Evolutionary conservation across 2,329 filamentous ascomycete species (phyloP).

Genomic region (Trichothecium sympodiale): DNA sequence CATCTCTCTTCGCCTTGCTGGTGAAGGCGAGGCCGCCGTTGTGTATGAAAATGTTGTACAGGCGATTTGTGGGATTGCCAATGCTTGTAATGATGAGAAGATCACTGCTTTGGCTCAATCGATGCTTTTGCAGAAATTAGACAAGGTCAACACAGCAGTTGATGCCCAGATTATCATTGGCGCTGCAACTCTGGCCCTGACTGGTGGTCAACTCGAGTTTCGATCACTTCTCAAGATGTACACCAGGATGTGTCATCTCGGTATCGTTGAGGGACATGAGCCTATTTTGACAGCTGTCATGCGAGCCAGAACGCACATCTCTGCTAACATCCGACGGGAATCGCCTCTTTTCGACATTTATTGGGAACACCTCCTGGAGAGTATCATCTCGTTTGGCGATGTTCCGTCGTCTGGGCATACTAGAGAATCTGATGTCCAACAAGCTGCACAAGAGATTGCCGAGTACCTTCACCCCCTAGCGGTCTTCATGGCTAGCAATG

Average conservation of each 20-base stretch:
- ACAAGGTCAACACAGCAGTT: constrained; percentile 67
- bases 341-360: constrained; percentile 77
- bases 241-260: constrained; percentile 61
- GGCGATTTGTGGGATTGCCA: constrained; percentile 84
- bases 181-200: constrained; percentile 65
- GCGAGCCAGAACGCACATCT: constrained; percentile 70
- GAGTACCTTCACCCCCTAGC: constrained; percentile 84
- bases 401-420: constrained; percentile 63
- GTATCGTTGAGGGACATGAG: constrained; percentile 41
- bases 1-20: constrained; percentile 64
- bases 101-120: constrained; percentile 88
- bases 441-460: constrained; percentile 77
- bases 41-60: constrained; percentile 88
- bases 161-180: constrained; percentile 81
- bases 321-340: constrained; percentile 52
- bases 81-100: constrained; percentile 72
- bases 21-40: constrained; percentile 66
- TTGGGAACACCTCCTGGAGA: constrained; percentile 71
- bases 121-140: constrained; percentile 92
- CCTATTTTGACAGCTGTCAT: constrained; percentile 34
- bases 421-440: constrained; percentile 66
- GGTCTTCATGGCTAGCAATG: constrained; percentile 61
- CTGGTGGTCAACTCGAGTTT: constrained; percentile 72
- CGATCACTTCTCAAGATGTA: constrained; percentile 78
- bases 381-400: constrained; percentile 84